Conservation (phyloP, 1,284 basidiomycete genomes). For the Inonotus hispidus region DNA sequence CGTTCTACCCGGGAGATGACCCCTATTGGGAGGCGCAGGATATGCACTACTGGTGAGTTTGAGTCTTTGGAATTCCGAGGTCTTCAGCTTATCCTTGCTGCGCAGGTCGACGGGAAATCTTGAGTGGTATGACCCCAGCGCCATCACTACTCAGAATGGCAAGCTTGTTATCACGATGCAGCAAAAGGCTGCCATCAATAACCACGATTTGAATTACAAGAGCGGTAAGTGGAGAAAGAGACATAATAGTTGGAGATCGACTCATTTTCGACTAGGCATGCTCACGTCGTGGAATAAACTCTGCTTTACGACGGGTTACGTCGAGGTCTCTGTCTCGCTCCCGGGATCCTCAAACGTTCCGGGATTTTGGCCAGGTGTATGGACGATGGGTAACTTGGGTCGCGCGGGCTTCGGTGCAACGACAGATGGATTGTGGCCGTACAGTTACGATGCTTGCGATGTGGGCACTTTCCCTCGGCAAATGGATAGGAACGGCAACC, state of each 20-base stretch:
- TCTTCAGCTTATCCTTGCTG: conserved; percentile 21
- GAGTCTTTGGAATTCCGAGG: neutral
- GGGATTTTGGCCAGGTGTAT: conserved; percentile 63
- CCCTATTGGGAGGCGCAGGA: conserved; percentile 74
- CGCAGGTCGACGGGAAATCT: conserved; percentile 71
- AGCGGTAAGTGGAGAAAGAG: conserved; percentile 47
- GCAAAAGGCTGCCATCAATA: conserved; percentile 38
- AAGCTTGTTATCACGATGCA: conserved; percentile 72
- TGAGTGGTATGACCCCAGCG: conserved; percentile 81
- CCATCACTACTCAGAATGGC: conserved; percentile 64
- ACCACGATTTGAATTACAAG: conserved; percentile 72
- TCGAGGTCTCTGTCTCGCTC: conserved; percentile 76
- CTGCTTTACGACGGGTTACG: conserved; percentile 90
- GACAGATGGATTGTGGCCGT: conserved; percentile 67
- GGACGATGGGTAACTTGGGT: conserved; percentile 50
- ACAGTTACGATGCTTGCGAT: conserved; percentile 79
- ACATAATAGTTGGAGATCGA: conserved; percentile 6
- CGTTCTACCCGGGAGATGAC: conserved; percentile 77
- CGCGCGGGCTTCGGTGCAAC: conserved; percentile 57
- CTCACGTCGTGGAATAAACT: conserved; percentile 84
- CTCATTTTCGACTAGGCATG: conserved; percentile 47
- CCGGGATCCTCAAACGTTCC: conserved; percentile 67
- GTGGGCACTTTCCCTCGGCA: conserved; percentile 83
- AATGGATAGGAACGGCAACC: conserved; percentile 49
- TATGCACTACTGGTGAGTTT: conserved; percentile 60